phyloP scores from a whole-genome alignment of 768 basidiomycete species.

The Grammothele lineata region DNA sequence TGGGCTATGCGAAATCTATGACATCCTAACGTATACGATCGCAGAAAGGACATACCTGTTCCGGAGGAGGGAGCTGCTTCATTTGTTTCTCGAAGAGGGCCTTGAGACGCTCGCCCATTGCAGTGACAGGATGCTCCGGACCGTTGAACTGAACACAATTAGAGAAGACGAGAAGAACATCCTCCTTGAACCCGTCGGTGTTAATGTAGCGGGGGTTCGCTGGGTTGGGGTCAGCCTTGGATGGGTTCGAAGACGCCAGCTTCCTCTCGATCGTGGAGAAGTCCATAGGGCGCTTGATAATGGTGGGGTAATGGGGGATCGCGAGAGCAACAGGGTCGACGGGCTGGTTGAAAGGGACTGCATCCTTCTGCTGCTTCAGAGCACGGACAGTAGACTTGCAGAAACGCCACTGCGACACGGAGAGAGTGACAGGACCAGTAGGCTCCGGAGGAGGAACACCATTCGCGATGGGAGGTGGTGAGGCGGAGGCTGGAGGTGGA shows the following conservation, averaged over 20 bases:
- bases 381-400: slow-evolving; percentile 71
- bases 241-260: slow-evolving; percentile 71
- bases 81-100: slow-evolving; percentile 85
- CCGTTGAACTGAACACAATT: slow-evolving; percentile 95
- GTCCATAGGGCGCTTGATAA: slow-evolving; percentile 94
- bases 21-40: too few species aligned
- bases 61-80: slow-evolving; percentile 73
- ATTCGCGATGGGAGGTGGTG: slow-evolving; percentile 17
- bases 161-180: slow-evolving; percentile 83
- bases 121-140: slow-evolving; percentile 72
- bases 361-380: slow-evolving; percentile 85
- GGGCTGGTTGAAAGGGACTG: slow-evolving; percentile 74
- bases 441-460: slow-evolving; percentile 13
- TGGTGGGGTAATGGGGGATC: slow-evolving; percentile 82
- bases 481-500: slow-evolving; percentile 61
- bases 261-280: slow-evolving; percentile 90
- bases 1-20: slow-evolving; percentile 19
- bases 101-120: slow-evolving; percentile 80
- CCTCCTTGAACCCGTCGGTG: slow-evolving; percentile 77
- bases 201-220: slow-evolving; percentile 72
- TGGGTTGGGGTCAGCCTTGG: slow-evolving; percentile 67
- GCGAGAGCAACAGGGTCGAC: slow-evolving; percentile 84
- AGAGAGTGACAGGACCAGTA: slow-evolving; percentile 46
- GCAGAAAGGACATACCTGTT: slow-evolving; percentile 53
- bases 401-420: slow-evolving; percentile 72